A percentile compares a stretch with the other conserved stretches of the same genome.
phyloP scores from a whole-genome alignment of 768 basidiomycete species.

The Phylloporus rhodoxanthus region DNA sequence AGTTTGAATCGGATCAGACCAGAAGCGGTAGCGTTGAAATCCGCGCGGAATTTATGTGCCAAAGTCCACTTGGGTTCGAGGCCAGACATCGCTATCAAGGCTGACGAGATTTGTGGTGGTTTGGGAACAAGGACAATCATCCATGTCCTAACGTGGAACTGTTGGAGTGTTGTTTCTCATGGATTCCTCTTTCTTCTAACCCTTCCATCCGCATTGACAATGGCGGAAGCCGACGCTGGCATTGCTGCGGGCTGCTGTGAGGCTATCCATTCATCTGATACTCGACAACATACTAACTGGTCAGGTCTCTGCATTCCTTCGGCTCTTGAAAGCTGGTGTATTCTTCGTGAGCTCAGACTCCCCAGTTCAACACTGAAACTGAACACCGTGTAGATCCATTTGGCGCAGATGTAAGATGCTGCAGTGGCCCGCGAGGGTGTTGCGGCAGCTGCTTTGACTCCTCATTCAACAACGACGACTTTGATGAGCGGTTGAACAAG shows the following conservation, averaged over 20 bases:
- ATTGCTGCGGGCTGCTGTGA: slow-evolving; percentile 19
- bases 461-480: slow-evolving; percentile 26
- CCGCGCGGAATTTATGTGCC: slow-evolving; percentile 23
- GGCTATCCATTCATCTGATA: background rate
- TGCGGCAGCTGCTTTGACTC: slow-evolving; percentile 25
- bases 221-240: slow-evolving; percentile 12
- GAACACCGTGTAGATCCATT: slow-evolving; percentile 14
- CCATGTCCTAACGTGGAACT: too few species aligned
- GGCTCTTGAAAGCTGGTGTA: slow-evolving; percentile 21
- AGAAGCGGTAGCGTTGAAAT: slow-evolving; percentile 23
- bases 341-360: slow-evolving; percentile 17
- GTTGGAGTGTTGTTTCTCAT: too few species aligned
- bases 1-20: slow-evolving; percentile 12
- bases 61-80: slow-evolving; percentile 26
- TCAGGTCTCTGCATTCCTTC: slow-evolving; percentile 13
- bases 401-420: slow-evolving; percentile 20
- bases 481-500: slow-evolving; percentile 27
- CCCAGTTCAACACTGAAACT: background rate
- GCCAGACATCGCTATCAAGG: slow-evolving; percentile 11
- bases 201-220: slow-evolving; percentile 3
- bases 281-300: background rate
- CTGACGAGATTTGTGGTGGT: too few species aligned
- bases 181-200: too few species aligned
- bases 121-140: too few species aligned
- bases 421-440: slow-evolving; percentile 24